Conservation (phyloP, 306 rosid genomes). For the Arachis hypogaea region DNA sequence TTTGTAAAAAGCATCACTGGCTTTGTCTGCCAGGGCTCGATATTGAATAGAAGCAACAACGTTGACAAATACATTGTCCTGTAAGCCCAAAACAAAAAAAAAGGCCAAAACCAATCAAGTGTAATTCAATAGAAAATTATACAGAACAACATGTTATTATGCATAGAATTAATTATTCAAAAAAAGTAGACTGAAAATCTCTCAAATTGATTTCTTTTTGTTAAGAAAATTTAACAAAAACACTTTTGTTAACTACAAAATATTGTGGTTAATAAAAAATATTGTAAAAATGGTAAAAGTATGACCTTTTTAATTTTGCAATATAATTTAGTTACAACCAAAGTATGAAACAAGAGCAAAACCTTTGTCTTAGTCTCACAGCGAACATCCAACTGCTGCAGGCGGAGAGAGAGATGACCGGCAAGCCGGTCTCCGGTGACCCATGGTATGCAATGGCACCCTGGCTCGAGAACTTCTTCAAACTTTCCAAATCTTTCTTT, state of each 20-base stretch:
- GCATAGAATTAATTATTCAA: too few relatives aligned
- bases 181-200: too few relatives aligned
- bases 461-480: slow-evolving; percentile 81
- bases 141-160: too few relatives aligned
- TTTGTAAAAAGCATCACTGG: slow-evolving; percentile 90
- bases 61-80: slow-evolving; percentile 95
- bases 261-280: background rate
- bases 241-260: too few relatives aligned
- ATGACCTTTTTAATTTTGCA: too few relatives aligned
- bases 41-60: slow-evolving; percentile 95
- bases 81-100: slow-evolving; percentile 37
- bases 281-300: background rate
- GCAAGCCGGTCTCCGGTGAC: slow-evolving; percentile 63
- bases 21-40: slow-evolving; percentile 82
- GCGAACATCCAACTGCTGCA: slow-evolving; percentile 84
- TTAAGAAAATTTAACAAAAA: too few relatives aligned
- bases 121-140: background rate
- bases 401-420: slow-evolving; percentile 86
- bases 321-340: slow-evolving; percentile 13
- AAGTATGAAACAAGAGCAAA: slow-evolving; percentile 33
- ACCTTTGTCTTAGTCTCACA: slow-evolving; percentile 99
- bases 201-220: too few relatives aligned
- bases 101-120: slow-evolving; percentile 38
- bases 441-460: slow-evolving; percentile 96
- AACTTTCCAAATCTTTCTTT: slow-evolving; percentile 77